Conservation (phyloP, 371 early-diverging fungal genomes). For the Lichtheimia corymbifera region DNA sequence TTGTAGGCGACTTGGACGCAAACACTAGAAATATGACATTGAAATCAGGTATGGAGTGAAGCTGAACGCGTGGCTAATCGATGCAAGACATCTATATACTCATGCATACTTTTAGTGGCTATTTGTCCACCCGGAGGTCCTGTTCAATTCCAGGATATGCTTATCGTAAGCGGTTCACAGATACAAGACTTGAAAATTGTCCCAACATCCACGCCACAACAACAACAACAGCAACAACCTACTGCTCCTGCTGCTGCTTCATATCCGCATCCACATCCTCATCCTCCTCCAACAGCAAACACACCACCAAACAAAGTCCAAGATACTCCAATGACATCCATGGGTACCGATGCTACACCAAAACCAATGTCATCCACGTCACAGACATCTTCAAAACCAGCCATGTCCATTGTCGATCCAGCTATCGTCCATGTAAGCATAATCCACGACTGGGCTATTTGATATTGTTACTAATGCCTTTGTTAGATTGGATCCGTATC, state of each 20-base stretch:
- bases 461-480: background rate
- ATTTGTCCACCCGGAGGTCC: background rate
- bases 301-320: background rate
- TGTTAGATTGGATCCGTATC: background rate
- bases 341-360: too few species aligned
- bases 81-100: too few species aligned
- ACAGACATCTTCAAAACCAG: background rate
- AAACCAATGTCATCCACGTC: background rate
- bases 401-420: slow-evolving; percentile 22
- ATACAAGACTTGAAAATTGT: slow-evolving; percentile 1
- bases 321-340: too few species aligned
- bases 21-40: slow-evolving; percentile 11
- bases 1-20: slow-evolving; percentile 18
- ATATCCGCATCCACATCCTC: background rate
- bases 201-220: background rate
- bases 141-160: background rate
- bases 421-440: slow-evolving; percentile 26
- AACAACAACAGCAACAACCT: slow-evolving; percentile 3
- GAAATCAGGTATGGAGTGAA: slow-evolving; percentile 11
- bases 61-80: too few species aligned
- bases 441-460: too few species aligned
- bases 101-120: background rate
- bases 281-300: background rate
- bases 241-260: background rate
- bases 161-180: slow-evolving; percentile 7